Evolutionary conservation across 2,329 filamentous ascomycete genomes (phyloP).

Genomic region (Trichoderma hamatum): DNA sequence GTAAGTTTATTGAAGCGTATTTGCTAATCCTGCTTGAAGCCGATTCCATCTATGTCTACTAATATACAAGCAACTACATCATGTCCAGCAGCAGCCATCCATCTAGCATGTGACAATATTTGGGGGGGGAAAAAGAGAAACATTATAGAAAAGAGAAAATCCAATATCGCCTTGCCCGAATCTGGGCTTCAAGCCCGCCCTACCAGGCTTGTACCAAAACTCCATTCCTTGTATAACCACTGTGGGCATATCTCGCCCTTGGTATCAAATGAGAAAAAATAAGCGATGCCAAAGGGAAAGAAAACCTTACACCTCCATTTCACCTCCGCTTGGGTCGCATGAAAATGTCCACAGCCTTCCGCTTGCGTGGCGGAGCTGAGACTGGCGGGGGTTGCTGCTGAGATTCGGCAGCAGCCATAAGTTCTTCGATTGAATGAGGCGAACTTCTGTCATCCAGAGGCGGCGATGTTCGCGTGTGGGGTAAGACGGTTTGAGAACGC

Average conservation of each 20-base stretch:
- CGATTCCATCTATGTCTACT: not conserved
- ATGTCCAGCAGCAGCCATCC: not conserved
- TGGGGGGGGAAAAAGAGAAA: no score
- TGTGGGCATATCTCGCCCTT: not conserved
- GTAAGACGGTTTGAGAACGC: not conserved
- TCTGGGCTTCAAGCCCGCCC: not conserved
- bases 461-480: not conserved
- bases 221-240: conserved; percentile 19
- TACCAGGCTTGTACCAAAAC: conserved; percentile 12
- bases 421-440: not conserved
- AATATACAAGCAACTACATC: not conserved
- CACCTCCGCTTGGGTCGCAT: conserved; percentile 53
- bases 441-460: not conserved
- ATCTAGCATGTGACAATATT: not conserved
- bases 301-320: no score
- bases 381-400: not conserved
- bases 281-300: conserved; percentile 12
- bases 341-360: conserved; percentile 54
- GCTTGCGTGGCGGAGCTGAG: conserved; percentile 40
- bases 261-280: conserved; percentile 20
- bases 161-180: not conserved
- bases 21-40: not conserved
- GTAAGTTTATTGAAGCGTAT: not conserved
- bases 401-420: not conserved
- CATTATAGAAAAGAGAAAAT: not conserved